These are phyloP conservation scores for Alloteropsis semialata DNA, from an alignment of 176 grass and related monocot species.

Conservation along the genomic window DNA sequence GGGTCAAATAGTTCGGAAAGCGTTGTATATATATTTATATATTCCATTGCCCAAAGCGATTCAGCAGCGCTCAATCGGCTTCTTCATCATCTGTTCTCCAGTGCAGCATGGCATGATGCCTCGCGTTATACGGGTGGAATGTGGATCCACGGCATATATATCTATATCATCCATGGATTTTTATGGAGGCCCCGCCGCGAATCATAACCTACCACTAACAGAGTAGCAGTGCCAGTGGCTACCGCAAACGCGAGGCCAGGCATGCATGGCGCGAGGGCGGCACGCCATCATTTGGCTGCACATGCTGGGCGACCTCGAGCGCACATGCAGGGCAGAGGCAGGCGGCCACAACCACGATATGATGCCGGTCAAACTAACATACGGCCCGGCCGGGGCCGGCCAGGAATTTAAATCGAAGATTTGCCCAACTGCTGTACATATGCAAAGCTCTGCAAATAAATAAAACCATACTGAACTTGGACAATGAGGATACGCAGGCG, in stretches of 20 bases:
- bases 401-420: background rate
- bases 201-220: constrained; percentile 10
- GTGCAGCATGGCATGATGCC: background rate
- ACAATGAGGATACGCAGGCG: background rate
- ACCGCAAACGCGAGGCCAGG: background rate
- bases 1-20: too few species aligned
- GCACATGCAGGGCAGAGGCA: constrained; percentile 25
- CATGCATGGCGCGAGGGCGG: too few species aligned
- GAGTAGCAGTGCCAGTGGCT: background rate
- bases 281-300: background rate
- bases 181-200: background rate
- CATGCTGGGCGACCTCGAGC: constrained; percentile 33
- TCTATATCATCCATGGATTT: background rate
- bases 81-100: background rate
- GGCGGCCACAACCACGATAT: background rate
- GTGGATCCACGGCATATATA: background rate
- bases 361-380: constrained; percentile 35
- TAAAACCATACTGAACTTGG: background rate
- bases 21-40: too few species aligned
- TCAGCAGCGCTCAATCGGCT: too few species aligned
- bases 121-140: background rate
- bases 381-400: background rate
- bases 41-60: too few species aligned
- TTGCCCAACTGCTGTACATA: background rate
- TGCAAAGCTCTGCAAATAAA: background rate